Percentiles rank a stretch among this genome's conserved stretches.
Evolutionary conservation across 2,329 filamentous ascomycete species (phyloP).

Genomic region (Clonostachys chloroleuca): DNA sequence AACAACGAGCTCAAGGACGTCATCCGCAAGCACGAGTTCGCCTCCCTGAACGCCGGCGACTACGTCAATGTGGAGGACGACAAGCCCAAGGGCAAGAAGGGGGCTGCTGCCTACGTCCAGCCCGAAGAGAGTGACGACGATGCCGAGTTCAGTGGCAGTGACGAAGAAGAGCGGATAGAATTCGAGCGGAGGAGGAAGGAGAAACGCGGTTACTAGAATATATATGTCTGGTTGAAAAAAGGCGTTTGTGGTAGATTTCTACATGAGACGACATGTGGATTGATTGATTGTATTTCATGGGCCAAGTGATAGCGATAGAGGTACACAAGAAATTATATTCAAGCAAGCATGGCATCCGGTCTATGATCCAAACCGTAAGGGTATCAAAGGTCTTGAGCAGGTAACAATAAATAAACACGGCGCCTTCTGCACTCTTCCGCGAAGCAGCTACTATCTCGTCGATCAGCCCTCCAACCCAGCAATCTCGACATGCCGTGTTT

Average conservation of each 20-base stretch:
- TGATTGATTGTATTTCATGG: not conserved
- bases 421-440: too few relatives aligned
- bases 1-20: conserved; percentile 58
- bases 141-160: conserved; percentile 59
- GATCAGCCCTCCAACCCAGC: too few relatives aligned
- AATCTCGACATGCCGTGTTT: too few relatives aligned
- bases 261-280: not conserved
- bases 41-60: conserved; percentile 52
- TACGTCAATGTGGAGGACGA: conserved; percentile 42
- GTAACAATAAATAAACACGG: too few relatives aligned
- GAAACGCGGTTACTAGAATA: conserved; percentile 18
- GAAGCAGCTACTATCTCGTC: too few relatives aligned
- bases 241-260: not conserved
- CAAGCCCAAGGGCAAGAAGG: conserved; percentile 35
- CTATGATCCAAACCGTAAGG: too few relatives aligned
- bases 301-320: not conserved
- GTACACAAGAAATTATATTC: not conserved
- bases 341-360: not conserved
- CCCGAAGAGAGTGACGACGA: conserved; percentile 33
- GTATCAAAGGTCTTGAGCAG: too few relatives aligned
- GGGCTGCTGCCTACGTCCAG: not conserved
- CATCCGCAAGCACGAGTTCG: conserved; percentile 69
- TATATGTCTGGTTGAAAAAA: not conserved
- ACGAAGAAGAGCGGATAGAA: conserved; percentile 59
- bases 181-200: conserved; percentile 49